phyloP scores from a whole-genome alignment of 1,284 basidiomycete species.

The Naganishia cerealis region DNA sequence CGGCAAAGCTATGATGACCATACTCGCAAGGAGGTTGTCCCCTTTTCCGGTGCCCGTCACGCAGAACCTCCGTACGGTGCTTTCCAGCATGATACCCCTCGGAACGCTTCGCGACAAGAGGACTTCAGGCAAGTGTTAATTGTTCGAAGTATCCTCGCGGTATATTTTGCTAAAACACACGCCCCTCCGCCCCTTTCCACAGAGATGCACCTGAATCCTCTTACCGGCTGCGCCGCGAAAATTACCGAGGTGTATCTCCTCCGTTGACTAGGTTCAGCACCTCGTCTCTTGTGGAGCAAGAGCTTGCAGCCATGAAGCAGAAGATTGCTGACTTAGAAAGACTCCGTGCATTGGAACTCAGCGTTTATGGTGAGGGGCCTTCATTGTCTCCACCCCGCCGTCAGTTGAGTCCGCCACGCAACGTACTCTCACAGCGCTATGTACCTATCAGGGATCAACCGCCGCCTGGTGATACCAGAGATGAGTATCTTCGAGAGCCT shows the following conservation, averaged over 20 bases:
- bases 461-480: neutral
- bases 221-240: neutral
- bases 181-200: neutral
- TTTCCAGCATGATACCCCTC: neutral
- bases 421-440: slow-evolving; percentile 2
- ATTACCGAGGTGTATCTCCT: neutral
- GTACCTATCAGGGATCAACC: neutral
- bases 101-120: neutral
- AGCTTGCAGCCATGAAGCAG: slow-evolving; percentile 26
- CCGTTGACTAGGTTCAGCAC: slow-evolving; percentile 5
- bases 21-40: neutral
- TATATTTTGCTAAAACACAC: neutral
- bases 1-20: neutral
- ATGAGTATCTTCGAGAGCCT: neutral
- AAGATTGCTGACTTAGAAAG: slow-evolving; percentile 27
- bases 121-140: neutral
- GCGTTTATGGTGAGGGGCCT: slow-evolving; percentile 8
- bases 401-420: slow-evolving; percentile 6
- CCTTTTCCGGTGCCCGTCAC: neutral
- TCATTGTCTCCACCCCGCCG: neutral
- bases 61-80: neutral
- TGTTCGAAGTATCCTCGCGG: neutral
- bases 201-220: neutral
- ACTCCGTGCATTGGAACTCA: slow-evolving; percentile 18
- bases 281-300: slow-evolving; percentile 21